Evolutionary conservation across 1,284 basidiomycete genomes (phyloP).

Genomic region (Sporisorium reilianum): DNA sequence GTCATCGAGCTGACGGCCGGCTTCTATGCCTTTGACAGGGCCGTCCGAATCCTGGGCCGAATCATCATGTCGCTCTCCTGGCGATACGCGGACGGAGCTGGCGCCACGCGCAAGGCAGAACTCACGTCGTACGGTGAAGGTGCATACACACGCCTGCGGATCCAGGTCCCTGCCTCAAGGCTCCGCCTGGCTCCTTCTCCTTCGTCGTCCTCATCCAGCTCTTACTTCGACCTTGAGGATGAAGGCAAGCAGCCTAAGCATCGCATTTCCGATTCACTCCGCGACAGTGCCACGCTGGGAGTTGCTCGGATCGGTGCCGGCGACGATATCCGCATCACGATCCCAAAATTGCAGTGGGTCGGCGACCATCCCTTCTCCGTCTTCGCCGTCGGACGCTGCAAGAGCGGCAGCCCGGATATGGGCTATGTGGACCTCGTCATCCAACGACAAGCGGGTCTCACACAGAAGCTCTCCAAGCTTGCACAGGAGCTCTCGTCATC

Average conservation of each 20-base stretch:
- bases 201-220: not conserved
- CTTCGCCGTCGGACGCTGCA: conserved; percentile 22
- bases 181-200: conserved; percentile 9
- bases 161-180: conserved; percentile 27
- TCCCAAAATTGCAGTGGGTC: conserved; percentile 41
- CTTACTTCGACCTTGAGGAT: conserved; percentile 5
- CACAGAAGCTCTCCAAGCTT: conserved; percentile 19
- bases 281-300: not conserved
- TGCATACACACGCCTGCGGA: conserved; percentile 24
- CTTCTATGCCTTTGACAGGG: conserved; percentile 44
- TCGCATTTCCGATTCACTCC: not conserved
- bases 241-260: not conserved
- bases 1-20: conserved; percentile 30
- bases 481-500: conserved; percentile 3
- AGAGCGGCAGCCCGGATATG: conserved; percentile 2
- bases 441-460: conserved; percentile 33
- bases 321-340: conserved; percentile 32
- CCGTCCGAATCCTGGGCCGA: conserved; percentile 21
- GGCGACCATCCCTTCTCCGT: conserved; percentile 53
- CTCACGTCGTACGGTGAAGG: conserved; percentile 11
- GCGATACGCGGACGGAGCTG: conserved; percentile 24
- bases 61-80: conserved; percentile 22
- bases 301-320: conserved; percentile 28
- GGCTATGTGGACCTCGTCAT: conserved; percentile 37
- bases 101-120: conserved; percentile 23